These are phyloP conservation scores for Phalaenopsis hybrid DNA, from an alignment of 116 monocot species.

Conservation along the genomic window DNA sequence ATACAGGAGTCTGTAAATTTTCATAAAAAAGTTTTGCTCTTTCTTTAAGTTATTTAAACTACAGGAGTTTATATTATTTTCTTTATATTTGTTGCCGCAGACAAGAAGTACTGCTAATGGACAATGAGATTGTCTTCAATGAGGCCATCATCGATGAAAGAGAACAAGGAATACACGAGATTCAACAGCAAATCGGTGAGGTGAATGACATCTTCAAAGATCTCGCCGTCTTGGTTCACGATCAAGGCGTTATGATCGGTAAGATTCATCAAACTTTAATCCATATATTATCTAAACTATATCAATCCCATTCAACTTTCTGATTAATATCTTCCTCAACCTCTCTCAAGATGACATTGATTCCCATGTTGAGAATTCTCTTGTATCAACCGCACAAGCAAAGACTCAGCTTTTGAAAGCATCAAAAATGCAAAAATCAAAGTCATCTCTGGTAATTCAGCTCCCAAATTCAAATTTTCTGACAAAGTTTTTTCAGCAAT, in stretches of 20 bases:
- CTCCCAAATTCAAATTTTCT: no score
- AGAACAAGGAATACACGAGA: slow-evolving; percentile 86
- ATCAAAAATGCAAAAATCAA: slow-evolving; percentile 76
- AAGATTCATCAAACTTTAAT: neutral
- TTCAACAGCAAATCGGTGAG: slow-evolving; percentile 15
- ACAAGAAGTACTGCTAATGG: slow-evolving; percentile 65
- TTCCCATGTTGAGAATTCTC: slow-evolving; percentile 54
- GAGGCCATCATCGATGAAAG: slow-evolving; percentile 94
- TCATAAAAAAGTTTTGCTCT: no score
- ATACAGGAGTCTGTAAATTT: no score
- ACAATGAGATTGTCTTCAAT: slow-evolving; percentile 83
- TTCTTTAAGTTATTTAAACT: no score
- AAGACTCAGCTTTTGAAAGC: slow-evolving; percentile 68
- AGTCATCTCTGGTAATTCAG: slow-evolving; percentile 68
- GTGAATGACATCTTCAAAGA: slow-evolving; percentile 91
- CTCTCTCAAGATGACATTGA: slow-evolving; percentile 60
- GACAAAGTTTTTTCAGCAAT: no score
- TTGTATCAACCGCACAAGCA: slow-evolving; percentile 54
- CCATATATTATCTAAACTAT: neutral
- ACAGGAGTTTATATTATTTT: neutral
- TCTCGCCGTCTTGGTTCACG: slow-evolving; percentile 82
- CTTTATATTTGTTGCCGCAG: slow-evolving; percentile 14
- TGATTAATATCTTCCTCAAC: neutral
- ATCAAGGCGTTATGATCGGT: slow-evolving; percentile 88
- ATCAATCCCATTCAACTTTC: neutral